These are phyloP conservation scores for Neofusicoccum sp. DNA, from an alignment of 2,329 filamentous ascomycete species.

Conservation along the genomic window DNA sequence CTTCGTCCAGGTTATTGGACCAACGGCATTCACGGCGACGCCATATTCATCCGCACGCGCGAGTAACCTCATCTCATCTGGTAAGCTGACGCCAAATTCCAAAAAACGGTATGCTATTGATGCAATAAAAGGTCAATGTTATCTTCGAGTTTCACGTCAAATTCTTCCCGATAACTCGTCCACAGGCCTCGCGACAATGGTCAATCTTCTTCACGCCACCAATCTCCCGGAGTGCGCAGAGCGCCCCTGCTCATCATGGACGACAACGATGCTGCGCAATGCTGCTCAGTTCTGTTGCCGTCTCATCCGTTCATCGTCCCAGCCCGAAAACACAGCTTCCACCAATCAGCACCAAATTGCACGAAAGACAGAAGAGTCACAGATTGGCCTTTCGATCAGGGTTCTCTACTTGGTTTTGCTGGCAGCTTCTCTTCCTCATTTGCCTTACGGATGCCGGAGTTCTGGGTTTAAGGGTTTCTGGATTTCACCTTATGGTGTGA, in stretches of 20 bases:
- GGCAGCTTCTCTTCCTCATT: background rate
- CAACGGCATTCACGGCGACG: constrained; percentile 29
- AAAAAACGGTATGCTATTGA: background rate
- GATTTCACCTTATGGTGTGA: background rate
- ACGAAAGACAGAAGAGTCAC: background rate
- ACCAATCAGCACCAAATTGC: background rate
- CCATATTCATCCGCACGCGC: constrained; percentile 6
- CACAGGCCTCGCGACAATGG: background rate
- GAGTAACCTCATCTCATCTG: background rate
- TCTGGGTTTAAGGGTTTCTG: background rate
- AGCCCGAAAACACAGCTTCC: background rate
- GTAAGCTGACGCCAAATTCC: background rate
- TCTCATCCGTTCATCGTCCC: background rate
- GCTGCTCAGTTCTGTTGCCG: background rate
- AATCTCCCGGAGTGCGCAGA: background rate
- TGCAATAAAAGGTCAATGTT: background rate
- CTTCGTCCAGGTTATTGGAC: constrained; percentile 37
- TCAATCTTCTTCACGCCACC: background rate
- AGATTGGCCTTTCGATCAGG: background rate
- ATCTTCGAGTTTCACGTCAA: background rate
- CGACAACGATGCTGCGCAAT: background rate
- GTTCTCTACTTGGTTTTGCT: background rate
- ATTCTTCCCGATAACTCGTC: background rate
- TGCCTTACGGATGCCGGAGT: background rate
- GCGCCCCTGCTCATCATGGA: background rate